These are phyloP conservation scores for Cladosporium sp. DNA, from an alignment of 2,329 filamentous ascomycete species.

Conservation along the genomic window DNA sequence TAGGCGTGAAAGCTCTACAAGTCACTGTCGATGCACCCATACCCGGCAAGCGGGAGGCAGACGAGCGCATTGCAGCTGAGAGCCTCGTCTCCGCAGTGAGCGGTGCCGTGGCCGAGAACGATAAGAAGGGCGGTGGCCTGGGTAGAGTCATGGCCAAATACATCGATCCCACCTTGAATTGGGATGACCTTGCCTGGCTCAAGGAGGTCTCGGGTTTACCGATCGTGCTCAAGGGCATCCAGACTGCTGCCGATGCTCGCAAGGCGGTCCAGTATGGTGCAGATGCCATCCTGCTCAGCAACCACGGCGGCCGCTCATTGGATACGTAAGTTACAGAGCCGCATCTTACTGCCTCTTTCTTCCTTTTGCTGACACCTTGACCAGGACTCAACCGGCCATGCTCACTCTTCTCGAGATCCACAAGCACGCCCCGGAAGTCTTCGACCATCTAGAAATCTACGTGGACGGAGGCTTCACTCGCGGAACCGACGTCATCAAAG, in stretches of 20 bases:
- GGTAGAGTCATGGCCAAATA: conserved; percentile 52
- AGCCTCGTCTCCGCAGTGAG: conserved; percentile 42
- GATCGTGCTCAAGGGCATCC: conserved; percentile 43
- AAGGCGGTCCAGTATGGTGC: conserved; percentile 39
- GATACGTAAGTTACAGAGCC: conserved; percentile 33
- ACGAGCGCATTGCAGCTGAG: conserved; percentile 45
- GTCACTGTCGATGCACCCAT: conserved; percentile 58
- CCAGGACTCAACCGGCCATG: conserved; percentile 47
- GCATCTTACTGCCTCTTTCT: too few relatives aligned
- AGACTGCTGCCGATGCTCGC: conserved; percentile 38
- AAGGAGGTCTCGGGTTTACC: conserved; percentile 48
- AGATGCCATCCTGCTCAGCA: conserved; percentile 48
- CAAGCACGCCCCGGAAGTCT: conserved; percentile 54
- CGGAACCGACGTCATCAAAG: conserved; percentile 67
- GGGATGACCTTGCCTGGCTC: conserved; percentile 45
- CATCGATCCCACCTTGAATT: conserved; percentile 53
- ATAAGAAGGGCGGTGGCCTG: conserved; percentile 52
- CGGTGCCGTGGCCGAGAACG: conserved; percentile 47
- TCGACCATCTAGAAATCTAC: conserved; percentile 50
- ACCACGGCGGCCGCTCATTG: conserved; percentile 51
- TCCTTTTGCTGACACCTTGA: not conserved
- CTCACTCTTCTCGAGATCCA: conserved; percentile 59
- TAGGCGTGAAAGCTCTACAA: conserved; percentile 53
- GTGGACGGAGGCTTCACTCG: conserved; percentile 62
- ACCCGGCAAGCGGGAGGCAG: conserved; percentile 51